Evolutionary conservation across 768 basidiomycete species (phyloP).

Genomic region (Hericium coralloides): DNA sequence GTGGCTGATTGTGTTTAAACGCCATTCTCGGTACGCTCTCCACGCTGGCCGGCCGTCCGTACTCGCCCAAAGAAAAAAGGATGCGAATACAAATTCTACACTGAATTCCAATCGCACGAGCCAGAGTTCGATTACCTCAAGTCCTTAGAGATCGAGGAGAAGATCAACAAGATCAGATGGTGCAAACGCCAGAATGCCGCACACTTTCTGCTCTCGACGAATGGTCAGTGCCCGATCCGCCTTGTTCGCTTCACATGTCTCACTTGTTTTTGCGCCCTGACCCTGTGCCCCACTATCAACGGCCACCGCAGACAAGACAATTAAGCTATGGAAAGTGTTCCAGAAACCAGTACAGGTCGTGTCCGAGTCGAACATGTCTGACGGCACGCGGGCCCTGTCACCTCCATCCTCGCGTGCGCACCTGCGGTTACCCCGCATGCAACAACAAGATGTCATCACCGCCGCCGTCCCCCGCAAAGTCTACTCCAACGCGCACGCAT

Average conservation of each 20-base stretch:
- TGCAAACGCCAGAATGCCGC: conserved; percentile 96
- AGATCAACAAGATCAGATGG: conserved; percentile 99
- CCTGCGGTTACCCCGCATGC: conserved; percentile 84
- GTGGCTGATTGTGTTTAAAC: neutral
- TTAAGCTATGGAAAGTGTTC: conserved; percentile 99
- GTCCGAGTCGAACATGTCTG: conserved; percentile 90
- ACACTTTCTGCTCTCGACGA: conserved; percentile 94
- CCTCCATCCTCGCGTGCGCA: conserved; percentile 49
- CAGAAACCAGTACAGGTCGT: conserved; percentile 95
- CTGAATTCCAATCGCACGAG: conserved; percentile 99
- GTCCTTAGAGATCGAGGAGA: conserved; percentile 99
- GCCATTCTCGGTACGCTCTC: conserved; percentile 2
- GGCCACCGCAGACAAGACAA: conserved; percentile 82
- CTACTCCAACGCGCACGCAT: conserved; percentile 98
- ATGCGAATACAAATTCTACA: conserved; percentile 99
- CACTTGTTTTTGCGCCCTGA: conserved; percentile 8
- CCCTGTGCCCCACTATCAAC: neutral
- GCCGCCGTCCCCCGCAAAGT: conserved; percentile 98
- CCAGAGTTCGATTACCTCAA: conserved; percentile 99
- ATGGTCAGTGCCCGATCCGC: conserved; percentile 49
- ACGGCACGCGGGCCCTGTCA: conserved; percentile 64
- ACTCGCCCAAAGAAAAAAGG: conserved; percentile 79
- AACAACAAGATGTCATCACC: conserved; percentile 94
- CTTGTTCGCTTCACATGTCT: neutral
- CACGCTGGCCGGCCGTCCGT: neutral